Evolutionary conservation across 2,329 filamentous ascomycete genomes (phyloP), one percentile per base, ranked within the genome.

Genomic region (Epichloe gansuensis): DNA sequence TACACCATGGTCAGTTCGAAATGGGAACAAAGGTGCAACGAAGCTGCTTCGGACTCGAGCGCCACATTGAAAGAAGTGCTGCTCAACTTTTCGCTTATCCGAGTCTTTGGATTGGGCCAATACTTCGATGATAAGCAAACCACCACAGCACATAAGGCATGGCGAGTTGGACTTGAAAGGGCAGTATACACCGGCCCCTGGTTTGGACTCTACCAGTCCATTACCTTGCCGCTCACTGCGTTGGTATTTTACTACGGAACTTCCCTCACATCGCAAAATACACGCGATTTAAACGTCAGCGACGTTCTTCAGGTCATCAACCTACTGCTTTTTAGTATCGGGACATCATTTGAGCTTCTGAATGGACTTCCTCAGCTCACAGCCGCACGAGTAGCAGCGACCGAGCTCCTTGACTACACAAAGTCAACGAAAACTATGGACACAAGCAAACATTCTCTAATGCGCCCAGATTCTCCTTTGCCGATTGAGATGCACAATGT

Each of bases 241-340:
- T 69, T 95, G 3, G 78, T 95, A 9, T 93, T 95, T 63, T 95
- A 85, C 69, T 94, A 91, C 62, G 88, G 86, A 2, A 80, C 82
- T 0, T 68, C 77, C 1, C 72, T 95, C 11, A 74, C 87, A 5
- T 72, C 74, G 0, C 62, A 70, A 9, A 67, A 76, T 40, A 67
- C 70, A 6, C 59, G 63, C 12, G n/a, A 25, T n/a, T 61, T 68
- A n/a, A 73, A 71, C 0, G 76, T 84, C 0, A 72, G 76, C 2
- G 70, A 75, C 2, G 77, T 93, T 17, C 69, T 95, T 31, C 80
- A 84, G 54, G 86, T 93, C 0, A 82, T 93, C 59, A 85, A 89
- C 36, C 75, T 95, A 50, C 75, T 97, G 1, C 76, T 95, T n/a
- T 87, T 96, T 63, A 84, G 86, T 55, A 80, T 95, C 52, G 81